A percentile compares a stretch with the other conserved stretches of the same genome.
Evolutionary conservation across 2,329 filamentous ascomycete species (phyloP).

Genomic region (Canariomyces notabilis): DNA sequence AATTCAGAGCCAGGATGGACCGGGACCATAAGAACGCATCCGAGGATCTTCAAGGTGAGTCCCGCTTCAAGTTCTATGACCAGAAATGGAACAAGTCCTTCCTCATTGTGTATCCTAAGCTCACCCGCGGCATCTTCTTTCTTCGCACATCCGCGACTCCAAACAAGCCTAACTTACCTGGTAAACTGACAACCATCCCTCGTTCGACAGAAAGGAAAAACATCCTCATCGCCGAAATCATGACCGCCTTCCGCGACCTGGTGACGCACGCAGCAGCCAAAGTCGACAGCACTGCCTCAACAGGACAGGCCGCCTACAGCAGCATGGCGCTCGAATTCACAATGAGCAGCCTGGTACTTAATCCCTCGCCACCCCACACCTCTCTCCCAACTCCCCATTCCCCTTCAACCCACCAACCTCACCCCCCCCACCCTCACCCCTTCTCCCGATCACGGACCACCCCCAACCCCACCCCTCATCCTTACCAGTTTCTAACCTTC

Average conservation of each 20-base stretch:
- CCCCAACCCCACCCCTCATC: background rate
- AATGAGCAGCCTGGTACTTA: conserved; percentile 33
- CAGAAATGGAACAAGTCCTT: too few relatives aligned
- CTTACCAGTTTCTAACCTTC: background rate
- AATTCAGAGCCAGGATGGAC: conserved; percentile 5
- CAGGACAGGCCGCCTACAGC: conserved; percentile 37
- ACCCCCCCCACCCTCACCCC: background rate
- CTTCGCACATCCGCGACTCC: too few relatives aligned
- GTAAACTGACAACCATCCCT: too few relatives aligned
- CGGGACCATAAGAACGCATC: conserved; percentile 5
- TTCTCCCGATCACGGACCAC: too few relatives aligned
- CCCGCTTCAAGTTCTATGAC: too few relatives aligned
- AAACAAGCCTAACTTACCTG: too few relatives aligned
- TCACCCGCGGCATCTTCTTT: too few relatives aligned
- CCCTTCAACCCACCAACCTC: too few relatives aligned
- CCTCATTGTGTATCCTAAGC: too few relatives aligned
- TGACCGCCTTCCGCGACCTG: conserved; percentile 41
- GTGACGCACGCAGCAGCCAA: conserved; percentile 34
- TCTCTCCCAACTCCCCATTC: too few relatives aligned
- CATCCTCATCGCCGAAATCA: conserved; percentile 39
- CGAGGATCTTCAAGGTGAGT: conserved; percentile 11
- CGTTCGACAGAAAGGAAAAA: conserved; percentile 40
- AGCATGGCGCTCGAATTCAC: conserved; percentile 38
- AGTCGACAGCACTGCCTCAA: conserved; percentile 30
- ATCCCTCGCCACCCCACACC: too few relatives aligned